phyloP scores from a whole-genome alignment of 1,284 basidiomycete species.

The Papiliotrema laurentii region DNA sequence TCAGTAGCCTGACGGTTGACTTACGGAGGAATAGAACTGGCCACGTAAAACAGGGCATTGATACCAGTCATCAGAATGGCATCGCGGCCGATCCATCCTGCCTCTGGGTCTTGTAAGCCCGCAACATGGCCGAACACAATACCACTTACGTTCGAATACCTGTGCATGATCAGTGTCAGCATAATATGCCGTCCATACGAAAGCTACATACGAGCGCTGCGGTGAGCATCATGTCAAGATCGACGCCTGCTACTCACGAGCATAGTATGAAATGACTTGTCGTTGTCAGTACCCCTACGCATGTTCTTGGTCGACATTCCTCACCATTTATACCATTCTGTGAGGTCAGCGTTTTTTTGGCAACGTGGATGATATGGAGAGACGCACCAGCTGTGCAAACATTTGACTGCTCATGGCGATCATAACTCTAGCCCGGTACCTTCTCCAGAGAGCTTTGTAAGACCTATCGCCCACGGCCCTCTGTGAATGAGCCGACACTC shows the following conservation, averaged over 20 bases:
- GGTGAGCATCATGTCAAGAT: conserved; percentile 47
- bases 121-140: neutral
- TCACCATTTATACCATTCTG: conserved; percentile 86
- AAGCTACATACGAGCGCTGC: conserved; percentile 24
- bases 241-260: conserved; percentile 52
- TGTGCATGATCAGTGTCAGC: conserved; percentile 50
- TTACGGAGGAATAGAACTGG: conserved; percentile 75
- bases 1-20: conserved; percentile 29
- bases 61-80: conserved; percentile 97
- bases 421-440: conserved; percentile 81
- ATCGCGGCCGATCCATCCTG: conserved; percentile 95
- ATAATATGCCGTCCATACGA: conserved; percentile 5
- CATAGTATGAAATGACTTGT: conserved; percentile 88
- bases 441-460: conserved; percentile 80
- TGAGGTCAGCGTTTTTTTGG: conserved; percentile 8
- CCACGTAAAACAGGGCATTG: conserved; percentile 80
- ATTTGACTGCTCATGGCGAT: conserved; percentile 97
- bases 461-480: conserved; percentile 73
- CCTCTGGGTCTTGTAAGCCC: conserved; percentile 61
- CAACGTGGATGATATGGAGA: too few relatives aligned
- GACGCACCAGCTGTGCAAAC: conserved; percentile 82
- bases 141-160: conserved; percentile 71
- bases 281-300: neutral
- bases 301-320: conserved; percentile 10
- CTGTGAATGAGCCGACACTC: conserved; percentile 11